phyloP scores from a whole-genome alignment of 768 basidiomycete species.

The Agaricus subrufescens region DNA sequence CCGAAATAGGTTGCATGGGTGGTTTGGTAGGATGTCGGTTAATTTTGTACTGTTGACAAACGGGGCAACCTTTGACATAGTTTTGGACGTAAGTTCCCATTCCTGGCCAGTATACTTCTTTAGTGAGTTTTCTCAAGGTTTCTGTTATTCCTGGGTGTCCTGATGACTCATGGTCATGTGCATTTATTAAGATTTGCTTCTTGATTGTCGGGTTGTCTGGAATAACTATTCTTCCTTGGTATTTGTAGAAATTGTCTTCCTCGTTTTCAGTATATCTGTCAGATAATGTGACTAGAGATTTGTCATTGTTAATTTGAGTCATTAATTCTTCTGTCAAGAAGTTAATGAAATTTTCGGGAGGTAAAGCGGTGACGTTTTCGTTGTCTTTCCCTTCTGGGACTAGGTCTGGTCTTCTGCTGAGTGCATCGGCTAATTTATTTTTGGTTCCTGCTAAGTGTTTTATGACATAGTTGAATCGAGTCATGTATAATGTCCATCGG shows the following conservation, averaged over 20 bases:
- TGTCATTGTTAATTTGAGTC: too few relatives aligned
- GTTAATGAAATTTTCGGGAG: too few relatives aligned
- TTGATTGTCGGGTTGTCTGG: background rate
- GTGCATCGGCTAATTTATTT: too few relatives aligned
- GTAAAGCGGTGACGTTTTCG: too few relatives aligned
- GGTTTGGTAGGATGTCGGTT: slow-evolving; percentile 10
- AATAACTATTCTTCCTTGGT: background rate
- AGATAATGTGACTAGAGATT: too few relatives aligned
- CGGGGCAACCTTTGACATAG: slow-evolving; percentile 17
- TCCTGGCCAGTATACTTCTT: slow-evolving; percentile 20
- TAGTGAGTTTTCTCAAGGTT: slow-evolving; percentile 2
- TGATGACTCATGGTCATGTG: slow-evolving; percentile 8
- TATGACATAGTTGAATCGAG: too few relatives aligned
- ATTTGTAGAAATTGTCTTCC: too few relatives aligned
- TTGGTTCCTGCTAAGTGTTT: background rate
- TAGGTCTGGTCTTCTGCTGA: too few relatives aligned
- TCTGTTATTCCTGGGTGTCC: slow-evolving; percentile 12
- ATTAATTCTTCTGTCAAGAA: too few relatives aligned
- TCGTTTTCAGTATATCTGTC: too few relatives aligned
- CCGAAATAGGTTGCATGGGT: slow-evolving; percentile 6
- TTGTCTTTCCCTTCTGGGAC: too few relatives aligned
- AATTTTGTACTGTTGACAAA: slow-evolving; percentile 18
- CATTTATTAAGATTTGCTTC: background rate
- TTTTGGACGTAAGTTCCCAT: slow-evolving; percentile 13
- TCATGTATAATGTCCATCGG: background rate